These are phyloP conservation scores for Houttuynia cordata DNA, from an alignment of 164 flowering plant genomes.

Conservation along the genomic window DNA sequence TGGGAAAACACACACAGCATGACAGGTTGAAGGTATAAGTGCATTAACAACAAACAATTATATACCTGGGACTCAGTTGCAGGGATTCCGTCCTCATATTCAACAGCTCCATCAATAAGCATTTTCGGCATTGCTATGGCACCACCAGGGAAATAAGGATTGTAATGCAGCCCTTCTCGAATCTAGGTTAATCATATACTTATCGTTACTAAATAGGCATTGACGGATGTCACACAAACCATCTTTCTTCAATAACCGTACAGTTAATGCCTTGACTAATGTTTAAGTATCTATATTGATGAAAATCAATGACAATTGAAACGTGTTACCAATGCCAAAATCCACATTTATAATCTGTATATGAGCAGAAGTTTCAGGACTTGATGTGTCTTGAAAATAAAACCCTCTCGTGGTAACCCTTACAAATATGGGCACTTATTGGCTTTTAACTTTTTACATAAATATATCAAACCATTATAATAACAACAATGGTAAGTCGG, in stretches of 20 bases:
- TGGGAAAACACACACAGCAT: background rate
- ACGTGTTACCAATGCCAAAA: too few relatives aligned
- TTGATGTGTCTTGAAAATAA: too few relatives aligned
- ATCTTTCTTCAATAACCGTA: background rate
- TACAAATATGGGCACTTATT: too few relatives aligned
- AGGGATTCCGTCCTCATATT: conserved; percentile 49
- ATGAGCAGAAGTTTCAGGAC: too few relatives aligned
- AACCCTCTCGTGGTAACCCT: too few relatives aligned
- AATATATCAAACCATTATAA: too few relatives aligned
- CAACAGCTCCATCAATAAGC: conserved; percentile 48
- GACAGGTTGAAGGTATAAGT: background rate
- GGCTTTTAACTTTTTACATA: too few relatives aligned
- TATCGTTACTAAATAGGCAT: background rate
- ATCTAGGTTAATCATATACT: conserved; percentile 15
- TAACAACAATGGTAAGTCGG: too few relatives aligned
- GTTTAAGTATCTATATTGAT: too few relatives aligned
- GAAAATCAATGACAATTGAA: too few relatives aligned
- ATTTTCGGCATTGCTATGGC: conserved; percentile 61
- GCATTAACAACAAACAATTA: background rate
- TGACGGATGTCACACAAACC: background rate
- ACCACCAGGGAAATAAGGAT: conserved; percentile 57
- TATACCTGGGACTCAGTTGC: conserved; percentile 54
- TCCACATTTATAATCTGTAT: too few relatives aligned
- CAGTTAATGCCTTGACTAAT: too few relatives aligned
- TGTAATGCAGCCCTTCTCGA: conserved; percentile 48